These are phyloP conservation scores for Ceratobasidium sp. DNA, from an alignment of 1,284 basidiomycete species.

Conservation along the genomic window DNA sequence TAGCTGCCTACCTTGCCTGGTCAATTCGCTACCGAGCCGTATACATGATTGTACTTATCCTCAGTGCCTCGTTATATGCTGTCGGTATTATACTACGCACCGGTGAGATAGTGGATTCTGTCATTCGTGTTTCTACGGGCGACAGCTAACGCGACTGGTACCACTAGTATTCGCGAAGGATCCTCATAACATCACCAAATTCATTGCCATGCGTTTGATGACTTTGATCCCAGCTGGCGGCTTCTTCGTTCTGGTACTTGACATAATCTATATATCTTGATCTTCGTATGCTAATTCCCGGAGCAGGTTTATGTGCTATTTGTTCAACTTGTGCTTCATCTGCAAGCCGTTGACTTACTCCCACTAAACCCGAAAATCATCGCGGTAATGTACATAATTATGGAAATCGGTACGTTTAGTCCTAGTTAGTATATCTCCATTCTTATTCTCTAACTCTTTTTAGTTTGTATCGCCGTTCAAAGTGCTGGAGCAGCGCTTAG, in stretches of 20 bases:
- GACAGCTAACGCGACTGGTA: neutral
- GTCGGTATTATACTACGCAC: neutral
- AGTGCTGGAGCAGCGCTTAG: neutral
- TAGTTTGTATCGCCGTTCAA: neutral
- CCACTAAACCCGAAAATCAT: neutral
- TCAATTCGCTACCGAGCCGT: slow-evolving; percentile 23
- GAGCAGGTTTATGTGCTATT: neutral
- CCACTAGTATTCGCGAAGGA: slow-evolving; percentile 11
- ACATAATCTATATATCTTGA: neutral
- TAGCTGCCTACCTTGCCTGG: neutral
- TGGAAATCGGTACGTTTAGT: neutral
- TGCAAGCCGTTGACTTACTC: slow-evolving; percentile 1
- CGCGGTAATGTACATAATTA: neutral
- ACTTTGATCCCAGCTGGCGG: slow-evolving; percentile 8
- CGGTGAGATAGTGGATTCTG: neutral
- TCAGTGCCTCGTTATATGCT: slow-evolving; percentile 4
- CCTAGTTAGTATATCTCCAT: neutral
- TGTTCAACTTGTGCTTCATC: neutral
- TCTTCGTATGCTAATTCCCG: neutral
- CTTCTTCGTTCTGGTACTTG: neutral
- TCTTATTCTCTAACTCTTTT: neutral
- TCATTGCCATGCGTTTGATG: slow-evolving; percentile 18
- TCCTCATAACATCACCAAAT: slow-evolving; percentile 11
- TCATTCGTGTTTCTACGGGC: neutral
- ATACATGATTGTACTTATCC: slow-evolving; percentile 17